These are phyloP conservation scores for Boletus sp. DNA, from an alignment of 1,284 basidiomycete genomes.

Conservation along the genomic window DNA sequence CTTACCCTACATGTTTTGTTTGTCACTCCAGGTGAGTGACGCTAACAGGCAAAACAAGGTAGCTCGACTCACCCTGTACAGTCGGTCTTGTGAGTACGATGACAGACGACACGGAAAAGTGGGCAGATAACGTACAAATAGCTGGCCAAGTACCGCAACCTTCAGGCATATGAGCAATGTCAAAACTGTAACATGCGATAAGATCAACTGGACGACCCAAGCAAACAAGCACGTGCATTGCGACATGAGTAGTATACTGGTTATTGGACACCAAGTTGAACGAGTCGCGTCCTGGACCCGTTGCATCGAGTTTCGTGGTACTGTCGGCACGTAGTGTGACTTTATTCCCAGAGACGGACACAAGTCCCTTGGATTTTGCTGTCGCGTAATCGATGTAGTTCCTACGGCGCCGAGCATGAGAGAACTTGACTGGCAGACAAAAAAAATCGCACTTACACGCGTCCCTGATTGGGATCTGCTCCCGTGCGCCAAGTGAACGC, in stretches of 20 bases:
- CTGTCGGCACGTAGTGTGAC: slow-evolving; percentile 22
- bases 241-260: slow-evolving; percentile 33
- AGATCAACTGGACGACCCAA: background rate
- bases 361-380: slow-evolving; percentile 13
- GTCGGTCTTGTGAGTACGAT: background rate
- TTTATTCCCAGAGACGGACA: slow-evolving; percentile 12
- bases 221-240: slow-evolving; percentile 24
- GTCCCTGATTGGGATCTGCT: slow-evolving; percentile 16
- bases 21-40: slow-evolving; percentile 4
- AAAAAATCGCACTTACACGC: slow-evolving; percentile 14
- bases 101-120: background rate
- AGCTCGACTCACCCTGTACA: slow-evolving; percentile 22
- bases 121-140: slow-evolving; percentile 18
- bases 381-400: slow-evolving; percentile 16
- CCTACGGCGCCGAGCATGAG: slow-evolving; percentile 1
- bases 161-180: slow-evolving; percentile 37
- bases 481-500: slow-evolving; percentile 17
- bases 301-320: slow-evolving; percentile 17
- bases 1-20: slow-evolving; percentile 13
- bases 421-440: background rate
- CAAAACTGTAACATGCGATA: slow-evolving; percentile 24
- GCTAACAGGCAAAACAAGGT: background rate
- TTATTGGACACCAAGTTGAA: slow-evolving; percentile 33
- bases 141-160: slow-evolving; percentile 41
- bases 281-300: slow-evolving; percentile 36